Percentiles rank a stretch among this genome's conserved stretches.
Evolutionary conservation across 1,284 basidiomycete species (phyloP).

Genomic region (Tilletiaria anomala): DNA sequence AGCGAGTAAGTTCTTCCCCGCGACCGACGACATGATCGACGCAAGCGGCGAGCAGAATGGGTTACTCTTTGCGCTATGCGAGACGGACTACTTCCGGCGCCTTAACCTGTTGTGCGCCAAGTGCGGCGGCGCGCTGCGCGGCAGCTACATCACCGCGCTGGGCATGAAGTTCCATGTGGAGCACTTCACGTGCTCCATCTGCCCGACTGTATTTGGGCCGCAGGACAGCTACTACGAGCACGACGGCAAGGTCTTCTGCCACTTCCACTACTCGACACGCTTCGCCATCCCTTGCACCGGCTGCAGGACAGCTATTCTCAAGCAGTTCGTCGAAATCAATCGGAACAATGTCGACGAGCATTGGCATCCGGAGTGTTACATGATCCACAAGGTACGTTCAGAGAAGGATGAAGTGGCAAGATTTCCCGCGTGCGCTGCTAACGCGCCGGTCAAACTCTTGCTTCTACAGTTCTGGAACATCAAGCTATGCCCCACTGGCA

Average conservation of each 20-base stretch:
- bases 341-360: conserved; percentile 95
- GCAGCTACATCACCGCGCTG: conserved; percentile 97
- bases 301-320: conserved; percentile 93
- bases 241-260: conserved; percentile 64
- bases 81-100: conserved; percentile 91
- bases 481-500: conserved; percentile 50
- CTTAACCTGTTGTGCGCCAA: conserved; percentile 93
- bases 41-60: conserved; percentile 3
- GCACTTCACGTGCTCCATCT: conserved; percentile 96
- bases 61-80: conserved; percentile 48
- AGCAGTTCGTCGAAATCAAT: conserved; percentile 99
- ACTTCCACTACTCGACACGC: conserved; percentile 84
- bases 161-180: conserved; percentile 98
- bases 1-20: conserved; percentile 93
- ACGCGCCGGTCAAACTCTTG: neutral
- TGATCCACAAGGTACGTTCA: conserved; percentile 62
- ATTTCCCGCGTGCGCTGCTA: neutral
- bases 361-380: conserved; percentile 99
- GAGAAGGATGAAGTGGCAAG: neutral
- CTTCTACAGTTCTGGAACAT: conserved; percentile 83
- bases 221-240: conserved; percentile 99
- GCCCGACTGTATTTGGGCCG: conserved; percentile 86
- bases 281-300: conserved; percentile 98
- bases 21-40: conserved; percentile 50
- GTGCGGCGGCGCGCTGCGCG: conserved; percentile 80